Evolutionary conservation across 2,329 filamentous ascomycete genomes (phyloP), one percentile per base, ranked within the genome.

Genomic region (Elsinoe arachidis): DNA sequence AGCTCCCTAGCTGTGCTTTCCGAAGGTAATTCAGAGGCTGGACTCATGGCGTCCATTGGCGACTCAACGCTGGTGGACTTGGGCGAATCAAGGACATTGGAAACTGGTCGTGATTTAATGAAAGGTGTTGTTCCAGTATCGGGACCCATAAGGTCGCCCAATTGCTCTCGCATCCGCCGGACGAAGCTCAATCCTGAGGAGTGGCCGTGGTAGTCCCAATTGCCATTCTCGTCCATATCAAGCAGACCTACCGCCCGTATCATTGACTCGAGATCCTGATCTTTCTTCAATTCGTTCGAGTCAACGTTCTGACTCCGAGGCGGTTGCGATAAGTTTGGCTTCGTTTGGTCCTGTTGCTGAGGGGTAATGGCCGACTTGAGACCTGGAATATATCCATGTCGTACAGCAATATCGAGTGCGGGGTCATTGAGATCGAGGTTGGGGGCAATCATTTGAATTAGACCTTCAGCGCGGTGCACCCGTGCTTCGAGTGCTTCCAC

Each of bases 131-230:
- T 72, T 65, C 81, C 77, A 61, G 80, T 77, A 47, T 83, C 80
- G 39, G 81, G 80, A 17, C 85, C 85, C 49, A 93, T 79, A 62
- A 93, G 77, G 60, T 85, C 83, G 44, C 88, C 86, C 63, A 96
- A 88, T 67, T 96, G 87, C 66, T 95, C 88, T 65, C 90, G 86
- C 80, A 99, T 86, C 56, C 88, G 84, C 62, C 84, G 82, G 64
- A 96, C 80, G 69, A 96, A 99, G 61, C 92, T 89, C 43, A 91
- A 81, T 2, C 92, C 91, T 0, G 93, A 97, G 0, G 92, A 96
- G 62, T 88, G 87, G 49, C 93, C 93, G 67, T 95, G 90, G 66
- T 96, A 99, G 71, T 97, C 91, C 84, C 90, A 95, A 64, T 93
- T 84, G 41, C 92, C 92, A 65, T 85, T 84, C 64, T 97, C 92